Evolutionary conservation across 768 basidiomycete genomes (phyloP), one percentile per base, ranked within the genome.

Genomic region (Coprinopsis strossmayeri): DNA sequence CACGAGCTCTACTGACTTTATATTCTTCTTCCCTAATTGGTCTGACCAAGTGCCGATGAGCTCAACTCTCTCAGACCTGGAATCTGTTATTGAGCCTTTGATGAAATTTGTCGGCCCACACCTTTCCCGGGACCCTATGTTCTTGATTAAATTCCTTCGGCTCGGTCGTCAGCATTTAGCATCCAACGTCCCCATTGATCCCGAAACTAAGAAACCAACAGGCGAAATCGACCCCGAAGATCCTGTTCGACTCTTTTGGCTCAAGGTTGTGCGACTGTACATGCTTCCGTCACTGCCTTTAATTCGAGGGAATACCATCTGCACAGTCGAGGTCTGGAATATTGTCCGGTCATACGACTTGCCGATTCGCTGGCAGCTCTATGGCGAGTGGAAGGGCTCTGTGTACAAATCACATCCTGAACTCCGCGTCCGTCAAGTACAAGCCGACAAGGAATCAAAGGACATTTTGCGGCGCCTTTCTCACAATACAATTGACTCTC

Each of bases 11-110:
- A 76, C 74, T n/a, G 81, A 85, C 44, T 95, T 91, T 57, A 78
- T 90, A 3, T 96, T 90, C 72, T 97, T 96, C 74, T 95, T 84
- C 63, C 87, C 91, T 11, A 73, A 82, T 48, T 97, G 93, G 93
- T 63, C 67, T 12, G 77, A 84, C 38, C 73, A 76, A 42, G 69
- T 94, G 25, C 89, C 88, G 3, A 56, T 81, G 25, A 85, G 85
- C 60, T 65, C 69, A 5, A 69, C 70, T 0, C 60, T 81, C 43
- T 82, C 84, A 35, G 92, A 95, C 57, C 62, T 96, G 28, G 69
- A 79, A 49, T 75, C 81, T 57, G 79, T 92, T 37, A 74, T 91
- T 23, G 82, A 91, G 53, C 87, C 91, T 13, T 68, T 93, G 34
- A 73, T 96, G 70, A 73, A 73, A 47, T 87, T 92, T 60, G 70